Base-by-base conservation (phyloP, 1,139 yeast genomes). In the Taphrina communis region DNA sequence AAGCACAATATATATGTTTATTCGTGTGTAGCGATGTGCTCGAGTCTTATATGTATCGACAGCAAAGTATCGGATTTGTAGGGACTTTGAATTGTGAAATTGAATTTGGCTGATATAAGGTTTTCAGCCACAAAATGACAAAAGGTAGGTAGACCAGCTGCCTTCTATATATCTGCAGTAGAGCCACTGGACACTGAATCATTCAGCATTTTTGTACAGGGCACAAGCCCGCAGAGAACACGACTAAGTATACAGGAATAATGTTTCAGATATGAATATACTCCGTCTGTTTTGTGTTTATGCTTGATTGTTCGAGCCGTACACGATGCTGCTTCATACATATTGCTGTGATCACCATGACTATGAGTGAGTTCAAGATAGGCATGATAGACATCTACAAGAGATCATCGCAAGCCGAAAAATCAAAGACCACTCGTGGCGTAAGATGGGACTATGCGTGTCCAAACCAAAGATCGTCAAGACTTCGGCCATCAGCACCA, bases 41-140 rank as follows among this genome's bases (percentile, higher is more conserved):
- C 17, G 17, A 17, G 1, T 17, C 17, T 17, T 17, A 17, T 17
- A 17, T 17, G 17, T 17, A 17, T 17, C 17, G 17, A 17, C 17
- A 17, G 17, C 11, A 39, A 14, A 39, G 3, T 39, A 6, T 14
- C 14, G 7, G 42, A 25, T 25, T 25, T 4, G 31, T 25, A 25
- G 31, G 1, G 31, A 25, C 1, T 25, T 1, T 1, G 4, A 25
- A 25, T 25, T 25, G 31, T 25, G 11, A 46, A 46, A 50, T 50
- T 50, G 36, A 21, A 50, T 21, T 50, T 50, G 53, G 53, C 53
- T 50, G 53, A 50, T 8, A 21, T 50, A 50, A 50, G 53, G 53
- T 50, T 50, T 38, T 6, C 36, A 50, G 53, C 53, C 53, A 50
- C 53, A n/a, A 21, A 44, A 6, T 44, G 31, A 25, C 31, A 25